Evolutionary conservation across 768 basidiomycete genomes (phyloP).

Genomic region (Galerina sulciceps): DNA sequence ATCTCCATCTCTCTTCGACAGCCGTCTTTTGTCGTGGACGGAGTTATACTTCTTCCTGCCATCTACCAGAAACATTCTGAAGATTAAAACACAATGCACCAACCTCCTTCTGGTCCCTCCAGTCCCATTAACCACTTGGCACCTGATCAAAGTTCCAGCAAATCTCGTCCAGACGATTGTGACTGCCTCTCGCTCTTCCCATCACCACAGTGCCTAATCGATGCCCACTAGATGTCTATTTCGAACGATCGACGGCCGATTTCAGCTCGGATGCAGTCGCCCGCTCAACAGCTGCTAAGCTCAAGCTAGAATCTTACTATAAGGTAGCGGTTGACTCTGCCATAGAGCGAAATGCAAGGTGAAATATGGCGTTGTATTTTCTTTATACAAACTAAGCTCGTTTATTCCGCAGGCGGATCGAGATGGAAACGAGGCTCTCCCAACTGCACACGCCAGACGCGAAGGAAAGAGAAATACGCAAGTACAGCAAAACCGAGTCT

Average conservation of each 20-base stretch:
- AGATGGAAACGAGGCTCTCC: constrained; percentile 83
- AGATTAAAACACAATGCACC: constrained; percentile 34
- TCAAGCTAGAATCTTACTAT: constrained; percentile 97
- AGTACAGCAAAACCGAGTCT: constrained; percentile 85
- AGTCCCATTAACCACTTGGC: constrained; percentile 38
- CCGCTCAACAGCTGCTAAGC: constrained; percentile 89
- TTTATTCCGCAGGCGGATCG: constrained; percentile 69
- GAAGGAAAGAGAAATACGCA: constrained; percentile 87
- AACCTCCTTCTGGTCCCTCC: constrained; percentile 41
- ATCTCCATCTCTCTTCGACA: constrained; percentile 20
- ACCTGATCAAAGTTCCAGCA: constrained; percentile 40
- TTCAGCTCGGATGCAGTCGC: constrained; percentile 90
- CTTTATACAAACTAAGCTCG: background rate
- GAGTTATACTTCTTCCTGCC: background rate
- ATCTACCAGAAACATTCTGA: constrained; percentile 6
- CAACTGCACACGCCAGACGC: constrained; percentile 79
- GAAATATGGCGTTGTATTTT: background rate
- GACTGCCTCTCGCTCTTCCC: constrained; percentile 4
- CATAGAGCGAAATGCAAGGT: constrained; percentile 95
- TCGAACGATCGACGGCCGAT: constrained; percentile 80
- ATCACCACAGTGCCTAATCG: constrained; percentile 8
- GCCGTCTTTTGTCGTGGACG: constrained; percentile 6
- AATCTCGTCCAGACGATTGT: constrained; percentile 51
- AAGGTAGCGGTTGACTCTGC: constrained; percentile 97
- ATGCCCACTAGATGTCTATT: constrained; percentile 81